Evolutionary conservation across 345 rosid species (phyloP).

Genomic region (Eutrema yunnanense): DNA sequence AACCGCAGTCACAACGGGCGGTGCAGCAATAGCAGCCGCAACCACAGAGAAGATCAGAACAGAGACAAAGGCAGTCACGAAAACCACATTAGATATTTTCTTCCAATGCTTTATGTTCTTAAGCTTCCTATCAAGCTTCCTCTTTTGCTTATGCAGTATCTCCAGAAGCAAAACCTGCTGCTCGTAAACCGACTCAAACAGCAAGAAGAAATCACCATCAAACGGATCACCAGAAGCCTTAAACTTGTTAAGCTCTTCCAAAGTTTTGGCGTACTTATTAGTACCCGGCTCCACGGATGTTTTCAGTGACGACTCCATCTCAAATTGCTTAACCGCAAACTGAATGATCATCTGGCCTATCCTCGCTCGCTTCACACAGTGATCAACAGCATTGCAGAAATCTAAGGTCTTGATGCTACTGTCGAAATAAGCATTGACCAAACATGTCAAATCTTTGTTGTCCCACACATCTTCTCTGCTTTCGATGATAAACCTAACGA

Average conservation of each 20-base stretch:
- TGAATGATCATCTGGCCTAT: constrained; percentile 55
- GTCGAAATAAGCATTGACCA: constrained; percentile 73
- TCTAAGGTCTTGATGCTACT: constrained; percentile 64
- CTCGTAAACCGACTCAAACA: constrained; percentile 45
- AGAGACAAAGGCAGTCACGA: constrained; percentile 64
- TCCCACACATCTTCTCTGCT: constrained; percentile 71
- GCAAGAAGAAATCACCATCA: constrained; percentile 49
- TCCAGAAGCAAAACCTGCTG: constrained; percentile 54
- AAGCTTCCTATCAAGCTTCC: constrained; percentile 68
- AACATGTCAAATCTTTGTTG: constrained; percentile 44
- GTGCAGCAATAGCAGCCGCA: constrained; percentile 84
- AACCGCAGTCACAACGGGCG: constrained; percentile 61
- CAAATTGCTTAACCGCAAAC: constrained; percentile 55
- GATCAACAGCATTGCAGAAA: constrained; percentile 63
- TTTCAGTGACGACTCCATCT: constrained; percentile 33
- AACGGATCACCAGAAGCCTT: constrained; percentile 75
- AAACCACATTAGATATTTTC: constrained; percentile 64
- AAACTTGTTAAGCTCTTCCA: constrained; percentile 58
- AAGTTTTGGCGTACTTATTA: constrained; percentile 47
- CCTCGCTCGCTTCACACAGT: constrained; percentile 56
- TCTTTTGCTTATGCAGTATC: constrained; percentile 41
- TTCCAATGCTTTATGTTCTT: constrained; percentile 66
- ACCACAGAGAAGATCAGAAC: constrained; percentile 76
- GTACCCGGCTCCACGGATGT: constrained; percentile 19
- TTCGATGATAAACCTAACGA: constrained; percentile 55